Conservation (phyloP, 148 eudicot species). For the Silene uniflora region DNA sequence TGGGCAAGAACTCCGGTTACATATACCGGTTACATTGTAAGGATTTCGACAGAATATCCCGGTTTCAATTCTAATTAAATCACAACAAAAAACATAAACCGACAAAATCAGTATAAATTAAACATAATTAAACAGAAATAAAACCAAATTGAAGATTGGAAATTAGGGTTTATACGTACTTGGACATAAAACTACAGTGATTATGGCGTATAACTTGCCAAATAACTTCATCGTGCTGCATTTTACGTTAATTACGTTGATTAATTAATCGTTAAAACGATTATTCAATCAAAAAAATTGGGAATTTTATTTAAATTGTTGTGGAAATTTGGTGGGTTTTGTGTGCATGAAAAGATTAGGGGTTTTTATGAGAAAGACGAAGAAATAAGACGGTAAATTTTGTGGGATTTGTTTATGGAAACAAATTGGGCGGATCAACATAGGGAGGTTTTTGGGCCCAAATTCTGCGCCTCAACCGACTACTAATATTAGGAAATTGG, state of each 20-base stretch:
- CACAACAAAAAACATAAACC: neutral
- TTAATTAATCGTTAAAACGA: neutral
- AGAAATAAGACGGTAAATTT: too few relatives aligned
- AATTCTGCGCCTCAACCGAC: too few relatives aligned
- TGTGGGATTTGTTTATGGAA: too few relatives aligned
- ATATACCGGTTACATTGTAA: constrained; percentile 84
- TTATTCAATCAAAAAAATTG: neutral
- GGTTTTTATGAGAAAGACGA: neutral
- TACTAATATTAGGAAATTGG: too few relatives aligned
- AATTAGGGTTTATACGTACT: constrained; percentile 37
- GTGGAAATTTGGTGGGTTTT: neutral
- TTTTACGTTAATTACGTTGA: constrained; percentile 22
- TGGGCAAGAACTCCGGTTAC: constrained; percentile 98
- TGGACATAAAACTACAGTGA: constrained; percentile 94
- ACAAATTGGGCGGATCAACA: too few relatives aligned
- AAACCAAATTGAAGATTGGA: neutral
- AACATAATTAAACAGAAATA: neutral
- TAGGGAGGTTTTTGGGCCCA: too few relatives aligned
- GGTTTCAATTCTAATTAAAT: constrained; percentile 56
- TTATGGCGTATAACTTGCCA: constrained; percentile 96
- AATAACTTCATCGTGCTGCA: constrained; percentile 98
- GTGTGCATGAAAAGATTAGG: neutral
- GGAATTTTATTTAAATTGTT: neutral
- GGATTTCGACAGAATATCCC: constrained; percentile 91
- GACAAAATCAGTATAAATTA: neutral